Base-by-base conservation (phyloP, 306 rosid genomes). In the Abrus pulchellus region DNA sequence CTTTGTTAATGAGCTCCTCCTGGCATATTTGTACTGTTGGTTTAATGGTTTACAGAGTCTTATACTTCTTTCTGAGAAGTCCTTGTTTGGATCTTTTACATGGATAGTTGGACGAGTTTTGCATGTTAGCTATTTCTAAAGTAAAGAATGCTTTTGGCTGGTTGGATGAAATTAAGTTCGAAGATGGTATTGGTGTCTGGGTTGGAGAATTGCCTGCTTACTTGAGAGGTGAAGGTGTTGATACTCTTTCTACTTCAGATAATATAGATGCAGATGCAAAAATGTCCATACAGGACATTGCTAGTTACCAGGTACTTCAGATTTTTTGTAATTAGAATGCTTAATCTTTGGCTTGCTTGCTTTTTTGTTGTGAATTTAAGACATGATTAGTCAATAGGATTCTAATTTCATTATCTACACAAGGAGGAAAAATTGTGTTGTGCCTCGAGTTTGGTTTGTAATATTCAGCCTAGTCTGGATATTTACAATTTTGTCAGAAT, bases 261-360 rank as follows among this genome's bases (percentile, higher is more conserved):
- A 84, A 75, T 32, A 76, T 85, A 75, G 90, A 86, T 55, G 87
- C 70, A 49, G 88, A 84, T 40, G 74, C 87, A 52, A 87, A 86
- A 86, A 64, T 63, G 55, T 80, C 91, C 57, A 80, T 91, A 27
- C 97, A 89, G 75, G 95, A 92, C 68, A 91, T 94, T 77, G 97
- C 95, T 53, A 93, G 97, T 88, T 94, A 92, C 80, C 97, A 94
- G 99, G 99, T 92, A 74, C 73, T 70, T 66, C 52, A 43, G 10
- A 27, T 79, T 56, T 40, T 73, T 41, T 69, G 45, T 28, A 80
- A 63, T 49, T 30, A 29, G 54, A 65, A 40, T 54, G 28, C 52
- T 40, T 60, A 48, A 14, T 45, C 54, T 32, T 29, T 81, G 72
- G 56, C 43, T 56, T 63, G 53, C 13, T 14, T 62, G 10, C 29